Conservation (phyloP, 306 rosid species). For the Ziziphus jujuba region DNA sequence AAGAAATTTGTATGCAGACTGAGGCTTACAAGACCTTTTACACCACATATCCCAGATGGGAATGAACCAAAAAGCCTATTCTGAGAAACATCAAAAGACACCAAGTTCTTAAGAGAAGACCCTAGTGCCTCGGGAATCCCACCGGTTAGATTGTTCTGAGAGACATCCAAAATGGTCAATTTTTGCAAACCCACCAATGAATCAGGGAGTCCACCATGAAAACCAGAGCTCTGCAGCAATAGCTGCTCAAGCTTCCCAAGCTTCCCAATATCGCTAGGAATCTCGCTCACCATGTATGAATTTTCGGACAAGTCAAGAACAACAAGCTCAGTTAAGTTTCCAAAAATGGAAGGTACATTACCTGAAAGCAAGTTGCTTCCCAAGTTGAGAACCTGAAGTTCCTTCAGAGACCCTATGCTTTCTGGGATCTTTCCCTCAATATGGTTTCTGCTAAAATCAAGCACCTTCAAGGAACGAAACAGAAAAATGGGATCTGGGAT, state of each 20-base stretch:
- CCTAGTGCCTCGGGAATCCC: slow-evolving; percentile 47
- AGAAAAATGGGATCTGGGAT: slow-evolving; percentile 86
- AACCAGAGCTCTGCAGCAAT: slow-evolving; percentile 71
- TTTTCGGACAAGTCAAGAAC: slow-evolving; percentile 88
- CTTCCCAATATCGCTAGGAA: slow-evolving; percentile 71
- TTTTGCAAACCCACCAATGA: slow-evolving; percentile 58
- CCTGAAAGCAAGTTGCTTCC: slow-evolving; percentile 81
- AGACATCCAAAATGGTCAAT: slow-evolving; percentile 71
- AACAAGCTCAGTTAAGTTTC: slow-evolving; percentile 64
- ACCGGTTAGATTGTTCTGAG: slow-evolving; percentile 84
- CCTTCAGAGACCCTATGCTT: slow-evolving; percentile 57
- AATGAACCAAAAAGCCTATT: slow-evolving; percentile 75
- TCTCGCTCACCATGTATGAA: slow-evolving; percentile 70
- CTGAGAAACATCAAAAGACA: slow-evolving; percentile 83
- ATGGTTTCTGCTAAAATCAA: slow-evolving; percentile 76
- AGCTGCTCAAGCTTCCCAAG: slow-evolving; percentile 65
- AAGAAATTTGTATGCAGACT: slow-evolving; percentile 73
- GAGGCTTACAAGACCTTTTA: slow-evolving; percentile 53
- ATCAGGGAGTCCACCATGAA: slow-evolving; percentile 76
- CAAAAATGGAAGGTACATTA: slow-evolving; percentile 55
- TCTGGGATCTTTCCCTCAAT: slow-evolving; percentile 79
- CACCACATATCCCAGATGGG: slow-evolving; percentile 68
- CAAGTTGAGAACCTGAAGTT: slow-evolving; percentile 62
- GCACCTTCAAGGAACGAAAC: slow-evolving; percentile 58
- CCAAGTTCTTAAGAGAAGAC: slow-evolving; percentile 72